These are phyloP conservation scores for Abrus precatorius DNA, from an alignment of 306 rosid genomes.

Conservation along the genomic window DNA sequence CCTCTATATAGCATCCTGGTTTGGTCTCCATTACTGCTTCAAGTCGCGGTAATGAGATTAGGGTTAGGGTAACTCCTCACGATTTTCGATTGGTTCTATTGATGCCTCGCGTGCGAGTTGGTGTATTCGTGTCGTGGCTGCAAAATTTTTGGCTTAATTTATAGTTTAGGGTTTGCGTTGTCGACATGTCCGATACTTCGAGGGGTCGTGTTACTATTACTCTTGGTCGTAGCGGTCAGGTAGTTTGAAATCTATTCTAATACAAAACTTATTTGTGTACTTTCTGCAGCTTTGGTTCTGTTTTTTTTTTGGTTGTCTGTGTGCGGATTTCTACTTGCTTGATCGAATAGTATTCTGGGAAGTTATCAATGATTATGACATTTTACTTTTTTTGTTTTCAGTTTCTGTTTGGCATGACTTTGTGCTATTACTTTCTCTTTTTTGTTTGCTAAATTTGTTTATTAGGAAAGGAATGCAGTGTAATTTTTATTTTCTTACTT, in stretches of 20 bases:
- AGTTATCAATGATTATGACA: not conserved
- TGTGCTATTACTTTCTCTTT: not conserved
- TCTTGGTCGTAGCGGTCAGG: conserved; percentile 93
- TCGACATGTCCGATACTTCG: conserved; percentile 72
- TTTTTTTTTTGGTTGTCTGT: not conserved
- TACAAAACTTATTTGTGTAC: conserved; percentile 17
- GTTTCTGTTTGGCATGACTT: conserved; percentile 20
- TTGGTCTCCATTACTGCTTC: conserved; percentile 6
- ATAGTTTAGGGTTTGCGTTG: conserved; percentile 63
- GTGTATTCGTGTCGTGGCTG: not conserved
- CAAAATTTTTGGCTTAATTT: conserved; percentile 42
- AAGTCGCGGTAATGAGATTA: conserved; percentile 43
- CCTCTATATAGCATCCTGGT: not conserved
- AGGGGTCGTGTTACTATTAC: conserved; percentile 87
- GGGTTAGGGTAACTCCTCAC: conserved; percentile 48
- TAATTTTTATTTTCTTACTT: conserved; percentile 1
- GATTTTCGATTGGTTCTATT: conserved; percentile 18
- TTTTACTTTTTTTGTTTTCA: not conserved
- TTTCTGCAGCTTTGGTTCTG: conserved; percentile 36
- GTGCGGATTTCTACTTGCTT: conserved; percentile 13
- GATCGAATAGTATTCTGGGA: conserved; percentile 7
- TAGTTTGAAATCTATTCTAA: conserved; percentile 33
- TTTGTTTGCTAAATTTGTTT: not conserved
- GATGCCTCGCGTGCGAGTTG: conserved; percentile 38
- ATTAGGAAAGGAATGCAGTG: not conserved